Base-by-base conservation (phyloP, 2,329 filamentous ascomycete species). In the Diaporthe australafricana region DNA sequence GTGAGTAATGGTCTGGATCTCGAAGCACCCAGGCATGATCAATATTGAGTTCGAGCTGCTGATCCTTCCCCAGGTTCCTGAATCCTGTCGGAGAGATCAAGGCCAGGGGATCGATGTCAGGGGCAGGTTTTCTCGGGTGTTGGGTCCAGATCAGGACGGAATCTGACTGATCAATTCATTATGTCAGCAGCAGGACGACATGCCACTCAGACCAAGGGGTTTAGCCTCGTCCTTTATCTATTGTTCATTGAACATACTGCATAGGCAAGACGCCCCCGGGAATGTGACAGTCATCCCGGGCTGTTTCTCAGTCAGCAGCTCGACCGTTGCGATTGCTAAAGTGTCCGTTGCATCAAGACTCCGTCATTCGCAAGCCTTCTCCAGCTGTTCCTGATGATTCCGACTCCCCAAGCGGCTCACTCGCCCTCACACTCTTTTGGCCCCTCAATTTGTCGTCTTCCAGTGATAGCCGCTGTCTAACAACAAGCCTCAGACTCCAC, bases 151-250 rank as follows among this genome's bases (percentile, higher is more conserved):
- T 42, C 22, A 42, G 55, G 55, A 20, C 42, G 12, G 27, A 25
- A 48, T 63, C 40, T 25, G 57, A 27, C 42, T 47, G 57, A 47
- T 63, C 14, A 2, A 11, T 6, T 48, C 20, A 47, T 63, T 65
- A 50, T 50, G 60, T 65, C 60, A 65, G 60, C 60, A 65, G 30
- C 14, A 20, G 30, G 22, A 65, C 60, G 60, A 65, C 60, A 65
- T 25, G 16, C 14, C 6, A 40, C n/a, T n/a, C n/a, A 14, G 9
- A 35, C 32, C 32, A 5, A 35, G 32, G 32, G n/a, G n/a, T n/a
- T 35, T 5, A 9, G 32, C 32, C 9, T 35, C 32, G 9, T 35
- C 32, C 32, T 35, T 35, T 9, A 35, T 35, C 32, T 9, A 35
- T 35, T n/a, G 32, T 5, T 5, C 32, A 35, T 35, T 5, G 32